Evolutionary conservation across 805 yeast species (phyloP).

Genomic region (Kodamaea laetipori): DNA sequence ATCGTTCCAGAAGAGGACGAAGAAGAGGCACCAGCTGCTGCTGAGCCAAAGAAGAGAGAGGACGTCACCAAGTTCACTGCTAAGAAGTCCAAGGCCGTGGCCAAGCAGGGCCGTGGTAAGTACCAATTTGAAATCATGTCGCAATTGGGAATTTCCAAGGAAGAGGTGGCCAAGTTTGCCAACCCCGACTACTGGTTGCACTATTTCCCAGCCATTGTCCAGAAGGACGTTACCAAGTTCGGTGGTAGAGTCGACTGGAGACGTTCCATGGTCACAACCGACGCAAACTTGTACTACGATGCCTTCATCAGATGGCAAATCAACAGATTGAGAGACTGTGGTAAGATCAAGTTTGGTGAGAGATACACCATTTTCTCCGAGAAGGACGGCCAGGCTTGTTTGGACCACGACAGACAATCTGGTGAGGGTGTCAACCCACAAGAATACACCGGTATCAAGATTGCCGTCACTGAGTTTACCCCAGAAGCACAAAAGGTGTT

Average conservation of each 20-base stretch:
- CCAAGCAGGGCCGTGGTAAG: slow-evolving; percentile 91
- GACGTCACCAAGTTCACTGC: slow-evolving; percentile 92
- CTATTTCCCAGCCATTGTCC: slow-evolving; percentile 88
- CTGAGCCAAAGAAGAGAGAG: slow-evolving; percentile 43
- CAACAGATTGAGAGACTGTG: slow-evolving; percentile 78
- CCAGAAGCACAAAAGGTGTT: slow-evolving; percentile 57
- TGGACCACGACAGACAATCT: slow-evolving; percentile 96
- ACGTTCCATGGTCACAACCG: slow-evolving; percentile 93
- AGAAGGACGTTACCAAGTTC: slow-evolving; percentile 72
- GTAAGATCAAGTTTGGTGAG: slow-evolving; percentile 96
- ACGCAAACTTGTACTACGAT: slow-evolving; percentile 92
- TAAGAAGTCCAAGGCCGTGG: slow-evolving; percentile 89
- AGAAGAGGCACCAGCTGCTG: slow-evolving; percentile 32
- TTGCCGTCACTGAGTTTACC: slow-evolving; percentile 63
- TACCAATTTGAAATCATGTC: slow-evolving; percentile 96
- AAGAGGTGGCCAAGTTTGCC: slow-evolving; percentile 84
- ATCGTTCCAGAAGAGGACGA: slow-evolving; percentile 64
- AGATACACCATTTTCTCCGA: slow-evolving; percentile 96
- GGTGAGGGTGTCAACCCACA: slow-evolving; percentile 98
- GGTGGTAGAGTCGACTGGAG: slow-evolving; percentile 99
- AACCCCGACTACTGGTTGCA: slow-evolving; percentile 90
- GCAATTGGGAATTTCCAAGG: slow-evolving; percentile 84
- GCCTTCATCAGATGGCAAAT: slow-evolving; percentile 96
- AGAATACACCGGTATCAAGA: slow-evolving; percentile 93
- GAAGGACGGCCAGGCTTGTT: slow-evolving; percentile 98